Conservation (phyloP, 2,329 filamentous ascomycete genomes). For the Claviceps arundinis region DNA sequence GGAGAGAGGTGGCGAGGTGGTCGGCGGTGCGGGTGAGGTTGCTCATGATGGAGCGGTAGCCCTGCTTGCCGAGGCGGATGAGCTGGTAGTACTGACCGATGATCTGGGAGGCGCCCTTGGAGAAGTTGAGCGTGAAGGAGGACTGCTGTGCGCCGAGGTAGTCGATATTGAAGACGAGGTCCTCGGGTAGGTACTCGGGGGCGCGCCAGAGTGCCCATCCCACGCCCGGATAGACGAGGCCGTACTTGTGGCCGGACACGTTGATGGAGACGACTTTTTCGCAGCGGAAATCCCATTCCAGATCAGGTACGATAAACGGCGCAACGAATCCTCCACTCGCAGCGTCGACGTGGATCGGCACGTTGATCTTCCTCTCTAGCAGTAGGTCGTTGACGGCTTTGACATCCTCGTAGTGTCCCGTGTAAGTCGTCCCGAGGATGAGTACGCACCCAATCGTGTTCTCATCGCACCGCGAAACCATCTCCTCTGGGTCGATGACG, state of each 20-base stretch:
- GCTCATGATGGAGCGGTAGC: constrained; percentile 85
- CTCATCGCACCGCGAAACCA: constrained; percentile 25
- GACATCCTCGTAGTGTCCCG: constrained; percentile 88
- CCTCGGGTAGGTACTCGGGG: constrained; percentile 70
- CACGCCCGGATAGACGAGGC: constrained; percentile 72
- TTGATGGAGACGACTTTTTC: constrained; percentile 89
- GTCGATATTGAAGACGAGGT: constrained; percentile 98
- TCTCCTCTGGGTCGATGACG: constrained; percentile 50
- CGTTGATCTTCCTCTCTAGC: constrained; percentile 58
- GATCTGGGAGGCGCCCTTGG: constrained; percentile 84
- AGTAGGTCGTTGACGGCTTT: constrained; percentile 85
- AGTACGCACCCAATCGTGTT: constrained; percentile 69
- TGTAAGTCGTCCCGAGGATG: constrained; percentile 89
- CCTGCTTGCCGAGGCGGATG: constrained; percentile 84
- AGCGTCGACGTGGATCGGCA: constrained; percentile 86
- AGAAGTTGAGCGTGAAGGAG: constrained; percentile 95
- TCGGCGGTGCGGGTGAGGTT: constrained; percentile 85
- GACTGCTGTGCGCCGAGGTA: constrained; percentile 92
- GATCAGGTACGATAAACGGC: constrained; percentile 72
- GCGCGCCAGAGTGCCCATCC: constrained; percentile 88
- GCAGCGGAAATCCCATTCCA: constrained; percentile 86
- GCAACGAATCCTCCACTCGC: constrained; percentile 87
- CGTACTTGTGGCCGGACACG: constrained; percentile 74
- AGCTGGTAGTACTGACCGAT: constrained; percentile 97
- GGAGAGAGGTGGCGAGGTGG: constrained; percentile 64